Percentiles rank a stretch among this genome's conserved stretches.
Conservation (phyloP, 139 green algal species). For the Chlamydomonas schloesseri region DNA sequence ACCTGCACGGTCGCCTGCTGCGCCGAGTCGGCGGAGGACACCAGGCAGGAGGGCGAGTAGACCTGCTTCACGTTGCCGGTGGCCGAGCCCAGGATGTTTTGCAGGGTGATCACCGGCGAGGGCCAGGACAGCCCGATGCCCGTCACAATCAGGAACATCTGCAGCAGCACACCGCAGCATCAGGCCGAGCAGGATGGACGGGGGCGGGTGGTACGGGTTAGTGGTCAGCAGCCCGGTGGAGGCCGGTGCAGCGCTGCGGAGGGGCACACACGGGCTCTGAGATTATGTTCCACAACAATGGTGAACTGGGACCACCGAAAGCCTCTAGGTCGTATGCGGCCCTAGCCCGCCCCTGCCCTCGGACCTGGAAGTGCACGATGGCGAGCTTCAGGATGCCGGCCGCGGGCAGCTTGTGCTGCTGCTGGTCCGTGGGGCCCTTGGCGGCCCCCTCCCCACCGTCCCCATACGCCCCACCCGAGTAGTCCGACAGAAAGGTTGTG, state of each 20-base stretch:
- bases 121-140: constrained; percentile 22
- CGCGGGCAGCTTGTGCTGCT: not conserved
- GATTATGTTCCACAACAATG: too few species aligned
- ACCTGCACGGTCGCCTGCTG: not conserved
- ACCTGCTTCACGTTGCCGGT: constrained; percentile 29
- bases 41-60: constrained; percentile 15
- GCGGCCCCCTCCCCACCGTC: too few species aligned
- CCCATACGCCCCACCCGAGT: not conserved
- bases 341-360: too few species aligned
- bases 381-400: not conserved
- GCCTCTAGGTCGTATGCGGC: too few species aligned
- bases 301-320: too few species aligned
- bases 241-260: too few species aligned
- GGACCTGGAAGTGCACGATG: not conserved
- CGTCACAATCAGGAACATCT: constrained; percentile 31
- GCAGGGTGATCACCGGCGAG: not conserved
- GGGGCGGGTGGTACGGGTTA: too few species aligned
- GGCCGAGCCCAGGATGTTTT: not conserved
- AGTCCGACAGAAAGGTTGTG: constrained; percentile 22
- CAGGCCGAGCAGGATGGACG: too few species aligned
- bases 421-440: too few species aligned
- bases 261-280: too few species aligned
- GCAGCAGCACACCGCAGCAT: too few species aligned
- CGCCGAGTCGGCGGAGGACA: not conserved
- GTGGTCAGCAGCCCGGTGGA: too few species aligned